Evolutionary conservation across 2,329 filamentous ascomycete species (phyloP).

Genomic region (Fusarium circinatum): DNA sequence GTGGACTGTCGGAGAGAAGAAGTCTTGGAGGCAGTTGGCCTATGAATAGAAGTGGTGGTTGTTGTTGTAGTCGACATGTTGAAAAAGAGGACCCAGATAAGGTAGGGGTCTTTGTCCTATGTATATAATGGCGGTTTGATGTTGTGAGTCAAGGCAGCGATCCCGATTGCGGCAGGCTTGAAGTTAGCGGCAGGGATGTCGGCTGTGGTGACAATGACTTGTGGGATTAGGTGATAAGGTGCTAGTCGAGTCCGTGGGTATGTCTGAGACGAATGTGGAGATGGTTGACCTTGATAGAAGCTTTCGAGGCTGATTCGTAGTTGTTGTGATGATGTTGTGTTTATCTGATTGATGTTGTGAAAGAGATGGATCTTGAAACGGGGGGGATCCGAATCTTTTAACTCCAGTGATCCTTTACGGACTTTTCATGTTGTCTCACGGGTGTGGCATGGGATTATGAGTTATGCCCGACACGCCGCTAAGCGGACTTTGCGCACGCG

Average conservation of each 20-base stretch:
- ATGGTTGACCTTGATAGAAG: conserved; percentile 25
- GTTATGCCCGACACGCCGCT: conserved; percentile 44
- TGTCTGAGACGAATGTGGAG: conserved; percentile 7
- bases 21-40: conserved; percentile 42
- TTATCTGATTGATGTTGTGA: conserved; percentile 28
- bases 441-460: conserved; percentile 39
- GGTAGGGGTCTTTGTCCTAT: conserved; percentile 38
- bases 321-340: conserved; percentile 21
- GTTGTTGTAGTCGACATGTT: conserved; percentile 47
- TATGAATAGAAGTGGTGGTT: conserved; percentile 37
- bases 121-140: conserved; percentile 39
- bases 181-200: conserved; percentile 45
- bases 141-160: conserved; percentile 44
- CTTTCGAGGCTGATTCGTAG: not conserved
- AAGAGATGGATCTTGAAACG: conserved; percentile 10
- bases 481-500: conserved; percentile 49
- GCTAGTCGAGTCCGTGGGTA: conserved; percentile 33
- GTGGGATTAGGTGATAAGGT: conserved; percentile 44
- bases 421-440: conserved; percentile 38
- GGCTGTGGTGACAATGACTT: conserved; percentile 45
- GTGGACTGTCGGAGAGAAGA: conserved; percentile 47
- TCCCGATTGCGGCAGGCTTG: conserved; percentile 45
- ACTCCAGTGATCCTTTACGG: conserved; percentile 40
- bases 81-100: conserved; percentile 24
- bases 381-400: conserved; percentile 44